Evolutionary conservation across 345 rosid genomes (phyloP).

Genomic region (Aquilaria sinensis): DNA sequence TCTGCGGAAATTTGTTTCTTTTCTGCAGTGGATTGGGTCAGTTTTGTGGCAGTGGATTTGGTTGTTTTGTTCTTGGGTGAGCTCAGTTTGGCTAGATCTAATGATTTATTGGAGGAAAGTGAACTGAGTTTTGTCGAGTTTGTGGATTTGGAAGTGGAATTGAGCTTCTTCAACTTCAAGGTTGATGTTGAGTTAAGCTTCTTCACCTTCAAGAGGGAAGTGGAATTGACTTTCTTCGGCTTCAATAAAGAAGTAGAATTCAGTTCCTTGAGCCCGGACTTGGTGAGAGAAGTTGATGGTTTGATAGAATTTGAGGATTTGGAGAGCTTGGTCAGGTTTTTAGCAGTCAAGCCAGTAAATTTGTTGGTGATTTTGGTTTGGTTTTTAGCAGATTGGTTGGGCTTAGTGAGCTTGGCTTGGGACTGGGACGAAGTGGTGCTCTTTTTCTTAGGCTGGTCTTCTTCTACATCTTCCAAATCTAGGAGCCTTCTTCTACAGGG

Average conservation of each 20-base stretch:
- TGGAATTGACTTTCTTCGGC: conserved; percentile 23
- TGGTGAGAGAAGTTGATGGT: conserved; percentile 18
- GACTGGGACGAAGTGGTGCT: conserved; percentile 27
- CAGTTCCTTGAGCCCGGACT: conserved; percentile 39
- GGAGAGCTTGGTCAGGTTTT: conserved; percentile 49
- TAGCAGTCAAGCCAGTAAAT: conserved; percentile 14
- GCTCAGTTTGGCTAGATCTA: conserved; percentile 47
- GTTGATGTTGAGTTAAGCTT: conserved; percentile 35
- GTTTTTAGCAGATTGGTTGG: conserved; percentile 31
- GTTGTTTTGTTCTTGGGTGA: conserved; percentile 55
- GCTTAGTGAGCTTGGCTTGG: conserved; percentile 44
- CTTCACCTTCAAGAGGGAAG: conserved; percentile 19
- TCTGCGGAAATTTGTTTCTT: conserved; percentile 21
- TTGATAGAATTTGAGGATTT: conserved; percentile 44
- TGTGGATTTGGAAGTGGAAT: conserved; percentile 33
- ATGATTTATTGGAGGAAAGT: conserved; percentile 29
- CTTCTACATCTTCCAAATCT: conserved; percentile 22
- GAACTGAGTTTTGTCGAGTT: conserved; percentile 34
- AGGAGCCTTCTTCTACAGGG: conserved; percentile 34
- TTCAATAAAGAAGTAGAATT: conserved; percentile 14
- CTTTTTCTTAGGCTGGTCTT: conserved; percentile 40
- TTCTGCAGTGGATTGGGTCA: conserved; percentile 13
- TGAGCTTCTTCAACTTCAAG: conserved; percentile 16
- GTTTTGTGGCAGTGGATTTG: conserved; percentile 26
- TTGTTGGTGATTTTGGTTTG: conserved; percentile 38